Base-by-base conservation (phyloP, 768 basidiomycete species). In the Termitomyces sp. region DNA sequence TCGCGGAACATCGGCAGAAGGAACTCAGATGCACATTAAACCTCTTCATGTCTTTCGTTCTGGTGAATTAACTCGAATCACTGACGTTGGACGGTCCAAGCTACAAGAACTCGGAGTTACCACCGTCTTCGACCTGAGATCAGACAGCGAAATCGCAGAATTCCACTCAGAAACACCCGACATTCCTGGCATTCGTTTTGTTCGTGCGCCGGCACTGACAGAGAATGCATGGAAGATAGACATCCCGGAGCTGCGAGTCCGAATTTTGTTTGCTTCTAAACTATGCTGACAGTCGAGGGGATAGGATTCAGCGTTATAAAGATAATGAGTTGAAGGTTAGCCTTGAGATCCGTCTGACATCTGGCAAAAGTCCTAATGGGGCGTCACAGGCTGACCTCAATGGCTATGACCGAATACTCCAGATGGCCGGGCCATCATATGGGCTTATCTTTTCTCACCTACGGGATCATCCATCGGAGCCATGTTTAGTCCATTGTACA, bases 401-500 rank as follows among this genome's bases (percentile, higher is more conserved):
- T 4, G 55, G 68, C 7, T 76, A 78, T 62, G 53, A 60, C 1
- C 67, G 72, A 36, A 69, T 75, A 14, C 63, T 81, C n/a, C 66
- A 70, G 31, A 64, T 61, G 29, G 76, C 72, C 11, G 71, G 69
- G 8, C 56, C 70, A 17, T 71, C 77, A 2, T 73, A 74, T 40
- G 71, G 71, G 31, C 62, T 64, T 9, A 71, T 80, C 40, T 70
- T 81, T 31, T 53, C 70, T 14, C 76, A 79, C 58, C 61, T 82
- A 12, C 65, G 73, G 9, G 75, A 80, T 50, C 57, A 72, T 32
- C 76, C 77, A 11, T 70, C 76, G 42, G 69, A 76, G 38, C 74
- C 76, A 9, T 77, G 74, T 63, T 64, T 81, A 29, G 66, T 80
- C 15, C 78, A 80, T 62, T 81, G 79, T 66, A 80, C 79, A 38